A percentile compares a stretch with the other conserved stretches of the same genome.
These are phyloP conservation scores for Fistulifera solaris DNA, from an alignment of 108 stramenopile species.

Conservation along the genomic window DNA sequence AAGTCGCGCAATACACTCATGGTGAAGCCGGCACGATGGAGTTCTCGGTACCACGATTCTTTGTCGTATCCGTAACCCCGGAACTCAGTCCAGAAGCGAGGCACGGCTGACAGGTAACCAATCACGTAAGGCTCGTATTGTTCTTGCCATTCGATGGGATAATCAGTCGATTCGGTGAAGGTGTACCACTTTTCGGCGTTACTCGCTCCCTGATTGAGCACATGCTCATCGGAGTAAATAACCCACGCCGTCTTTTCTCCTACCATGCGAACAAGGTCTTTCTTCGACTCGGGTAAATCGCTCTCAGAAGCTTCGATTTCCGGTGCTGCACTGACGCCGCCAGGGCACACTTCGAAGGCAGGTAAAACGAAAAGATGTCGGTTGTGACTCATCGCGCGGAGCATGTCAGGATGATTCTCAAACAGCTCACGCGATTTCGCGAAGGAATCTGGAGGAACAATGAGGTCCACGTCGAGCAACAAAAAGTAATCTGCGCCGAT, in stretches of 20 bases:
- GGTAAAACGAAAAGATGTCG: conserved; percentile 11
- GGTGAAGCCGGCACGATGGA: conserved; percentile 13
- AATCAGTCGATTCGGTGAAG: neutral
- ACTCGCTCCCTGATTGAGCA: neutral
- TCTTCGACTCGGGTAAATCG: no score
- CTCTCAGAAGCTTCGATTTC: no score
- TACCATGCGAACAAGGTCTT: conserved; percentile 8
- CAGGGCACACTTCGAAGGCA: conserved; percentile 10
- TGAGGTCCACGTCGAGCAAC: conserved; percentile 24
- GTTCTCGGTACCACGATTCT: conserved; percentile 10
- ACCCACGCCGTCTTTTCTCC: conserved; percentile 1
- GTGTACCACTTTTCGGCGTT: neutral
- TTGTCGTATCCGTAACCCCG: conserved; percentile 17
- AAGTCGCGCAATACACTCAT: conserved; percentile 15
- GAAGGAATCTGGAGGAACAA: conserved; percentile 4
- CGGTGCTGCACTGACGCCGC: neutral
- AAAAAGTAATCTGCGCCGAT: conserved; percentile 16
- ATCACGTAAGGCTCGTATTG: conserved; percentile 29
- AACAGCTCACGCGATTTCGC: neutral
- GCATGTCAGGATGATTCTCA: neutral
- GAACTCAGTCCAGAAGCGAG: conserved; percentile 17
- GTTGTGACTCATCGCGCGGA: neutral
- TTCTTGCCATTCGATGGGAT: conserved; percentile 6
- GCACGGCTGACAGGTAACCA: conserved; percentile 16
- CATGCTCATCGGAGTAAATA: neutral